Conservation (phyloP, 306 rosid species). For the Prunus mongolica region DNA sequence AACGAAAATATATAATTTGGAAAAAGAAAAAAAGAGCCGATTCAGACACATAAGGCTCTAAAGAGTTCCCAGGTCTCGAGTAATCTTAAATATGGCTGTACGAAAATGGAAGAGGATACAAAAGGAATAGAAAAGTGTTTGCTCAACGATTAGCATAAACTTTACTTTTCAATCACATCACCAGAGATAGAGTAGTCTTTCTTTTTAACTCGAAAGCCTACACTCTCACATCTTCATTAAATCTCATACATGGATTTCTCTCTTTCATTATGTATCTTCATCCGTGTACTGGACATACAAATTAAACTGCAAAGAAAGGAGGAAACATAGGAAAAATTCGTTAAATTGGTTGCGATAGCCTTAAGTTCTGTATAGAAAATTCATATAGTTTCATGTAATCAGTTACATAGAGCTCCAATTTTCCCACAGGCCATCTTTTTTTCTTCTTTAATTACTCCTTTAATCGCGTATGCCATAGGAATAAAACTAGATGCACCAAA, state of each 20-base stretch:
- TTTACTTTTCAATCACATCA: constrained; percentile 1
- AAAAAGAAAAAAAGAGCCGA: too few species aligned
- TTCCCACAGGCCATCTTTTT: too few species aligned
- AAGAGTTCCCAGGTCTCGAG: too few species aligned
- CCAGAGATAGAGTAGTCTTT: not conserved
- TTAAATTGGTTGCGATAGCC: not conserved
- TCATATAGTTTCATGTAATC: not conserved
- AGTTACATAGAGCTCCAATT: too few species aligned
- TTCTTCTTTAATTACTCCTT: too few species aligned
- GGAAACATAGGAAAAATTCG: not conserved
- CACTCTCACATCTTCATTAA: constrained; percentile 3
- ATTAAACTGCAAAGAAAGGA: not conserved
- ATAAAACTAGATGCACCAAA: too few species aligned
- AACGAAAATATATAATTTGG: too few species aligned
- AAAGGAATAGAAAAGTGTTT: not conserved
- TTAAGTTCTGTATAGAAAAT: not conserved
- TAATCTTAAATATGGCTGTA: too few species aligned
- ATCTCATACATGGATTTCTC: constrained; percentile 9
- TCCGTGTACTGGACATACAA: not conserved
- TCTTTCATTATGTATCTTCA: not conserved
- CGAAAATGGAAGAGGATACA: not conserved
- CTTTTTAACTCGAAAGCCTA: not conserved
- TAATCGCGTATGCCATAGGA: too few species aligned
- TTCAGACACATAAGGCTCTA: too few species aligned
- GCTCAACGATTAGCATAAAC: not conserved